Base-by-base conservation (phyloP, 345 rosid species). In the Sapria himalayana region DNA sequence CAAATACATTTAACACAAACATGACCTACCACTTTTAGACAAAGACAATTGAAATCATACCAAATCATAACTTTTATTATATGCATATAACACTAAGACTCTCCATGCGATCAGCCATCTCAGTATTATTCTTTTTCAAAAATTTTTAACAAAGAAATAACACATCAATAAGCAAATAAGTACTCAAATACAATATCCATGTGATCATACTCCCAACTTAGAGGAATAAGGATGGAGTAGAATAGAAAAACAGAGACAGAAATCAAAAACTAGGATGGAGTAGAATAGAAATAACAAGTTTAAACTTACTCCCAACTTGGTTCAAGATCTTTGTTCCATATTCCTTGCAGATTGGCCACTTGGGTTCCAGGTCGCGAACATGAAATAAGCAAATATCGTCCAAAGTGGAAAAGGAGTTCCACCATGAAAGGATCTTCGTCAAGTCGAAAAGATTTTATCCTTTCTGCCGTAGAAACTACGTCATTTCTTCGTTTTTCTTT, bases 341-440 rank as follows among this genome's bases (percentile, higher is more conserved):
- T 72, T 25, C 98, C 98, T 47, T 82, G 93, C 54, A 82, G 64
- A 62, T 82, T 89, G 43, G 94, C 78, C 41, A 79, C 93, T 50
- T 72, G 98, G 37, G 91, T 76, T 66, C 98, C 85, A 1, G 93
- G 93, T 45, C 81, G 57, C 32, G 98, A 89, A 52, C 67, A 74
- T 54, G 98, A 74, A 50, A 89, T 79, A 37, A 89, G 82, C 61
- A 89, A 62, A 65, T 76, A 82, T 15, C 94, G 57, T 46, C 91
- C 91, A 52, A 58, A 89, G 19, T 82, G 98, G 65, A 82, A 79
- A 1, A 89, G 39, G 39, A 82, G 76, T 54, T 66, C 82, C 63
- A 89, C 76, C 55, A 89, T 41, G 2, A 73, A 76, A 47, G 98
- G 98, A 50, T 89, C 98, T 50, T 89, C 74, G 52, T 89, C 66